Base-by-base conservation (phyloP, 805 yeast genomes). In the Candida methanosorbosa region DNA sequence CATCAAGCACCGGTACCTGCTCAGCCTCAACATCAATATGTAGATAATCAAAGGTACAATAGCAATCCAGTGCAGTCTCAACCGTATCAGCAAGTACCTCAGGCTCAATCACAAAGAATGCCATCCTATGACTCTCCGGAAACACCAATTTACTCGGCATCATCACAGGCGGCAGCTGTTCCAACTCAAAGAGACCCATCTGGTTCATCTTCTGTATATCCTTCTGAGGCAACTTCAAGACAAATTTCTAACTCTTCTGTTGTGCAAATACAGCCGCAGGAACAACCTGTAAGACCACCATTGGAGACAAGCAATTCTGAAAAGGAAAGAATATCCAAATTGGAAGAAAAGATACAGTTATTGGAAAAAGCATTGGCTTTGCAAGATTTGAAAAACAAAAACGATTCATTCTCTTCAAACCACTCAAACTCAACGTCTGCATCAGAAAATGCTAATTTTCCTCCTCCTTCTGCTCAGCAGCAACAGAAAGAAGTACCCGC, bases 331-430 rank as follows among this genome's bases (percentile, higher is more conserved):
- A 54, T 56, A 24, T 45, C 45, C 32, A 38, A 36, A n/a, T 38
- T 56, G n/a, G 61, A 56, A 29, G 60, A 52, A 18, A 56, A 56
- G 34, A 51, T 56, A 16, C 52, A 52, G 26, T 43, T 44, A 22
- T 40, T 56, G 22, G 61, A 56, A 33, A 43, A 43, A 26, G 45
- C 49, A 30, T 39, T 56, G 23, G 48, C 51, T 8, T 22, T 43
- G 26, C 50, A 47, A 30, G 52, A 48, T 5, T 30, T 49, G 27
- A 33, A 37, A 15, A 27, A 32, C 15, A 26, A 32, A 14, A 37
- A 37, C 2, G 33, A 25, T 13, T 26, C 37, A 2, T 8, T 9
- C 23, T 7, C 32, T 9, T 20, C 25, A 9, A 14, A 21, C 38
- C 4, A 19, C 12, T 30, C 20, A 27, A 5, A 16, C 18, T 11